Evolutionary conservation across 352 stramenopile species (phyloP).

Genomic region (Plasmopara halstedii): DNA sequence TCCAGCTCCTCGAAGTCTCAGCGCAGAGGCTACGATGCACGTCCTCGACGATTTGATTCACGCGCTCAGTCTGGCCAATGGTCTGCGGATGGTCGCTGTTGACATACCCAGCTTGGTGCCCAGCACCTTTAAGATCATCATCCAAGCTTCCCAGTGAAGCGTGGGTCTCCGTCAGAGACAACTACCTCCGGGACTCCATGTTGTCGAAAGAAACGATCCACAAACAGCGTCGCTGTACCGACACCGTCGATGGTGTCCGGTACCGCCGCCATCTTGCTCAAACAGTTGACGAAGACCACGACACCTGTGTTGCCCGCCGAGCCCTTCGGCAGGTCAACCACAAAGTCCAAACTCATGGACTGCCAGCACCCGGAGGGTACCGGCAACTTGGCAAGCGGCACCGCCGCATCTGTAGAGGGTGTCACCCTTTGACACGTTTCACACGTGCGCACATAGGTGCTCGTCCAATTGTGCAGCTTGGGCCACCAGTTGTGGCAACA

Average conservation of each 20-base stretch:
- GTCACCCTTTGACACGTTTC: not conserved
- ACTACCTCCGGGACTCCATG: not conserved
- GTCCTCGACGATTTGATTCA: not conserved
- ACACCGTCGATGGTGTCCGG: not conserved
- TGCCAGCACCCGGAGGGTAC: not conserved
- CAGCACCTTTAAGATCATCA: not conserved
- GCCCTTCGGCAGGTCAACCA: too few relatives aligned
- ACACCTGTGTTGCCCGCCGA: not conserved
- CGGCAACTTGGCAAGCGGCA: not conserved
- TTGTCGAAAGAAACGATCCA: constrained; percentile 1
- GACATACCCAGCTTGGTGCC: not conserved
- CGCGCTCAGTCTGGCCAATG: not conserved
- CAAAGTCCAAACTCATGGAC: not conserved
- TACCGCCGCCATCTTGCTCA: constrained; percentile 3
- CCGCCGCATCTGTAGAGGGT: not conserved
- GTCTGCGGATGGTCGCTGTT: not conserved
- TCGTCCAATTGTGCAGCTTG: not conserved
- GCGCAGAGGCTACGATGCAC: not conserved
- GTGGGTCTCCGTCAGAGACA: too few relatives aligned
- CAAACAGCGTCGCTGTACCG: not conserved
- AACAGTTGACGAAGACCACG: not conserved
- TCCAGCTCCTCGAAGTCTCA: too few relatives aligned
- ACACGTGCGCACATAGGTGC: not conserved
- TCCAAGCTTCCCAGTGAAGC: not conserved
- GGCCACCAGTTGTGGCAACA: not conserved